Evolutionary conservation across 2,329 filamentous ascomycete genomes (phyloP).

Genomic region (Neonectria sp.): DNA sequence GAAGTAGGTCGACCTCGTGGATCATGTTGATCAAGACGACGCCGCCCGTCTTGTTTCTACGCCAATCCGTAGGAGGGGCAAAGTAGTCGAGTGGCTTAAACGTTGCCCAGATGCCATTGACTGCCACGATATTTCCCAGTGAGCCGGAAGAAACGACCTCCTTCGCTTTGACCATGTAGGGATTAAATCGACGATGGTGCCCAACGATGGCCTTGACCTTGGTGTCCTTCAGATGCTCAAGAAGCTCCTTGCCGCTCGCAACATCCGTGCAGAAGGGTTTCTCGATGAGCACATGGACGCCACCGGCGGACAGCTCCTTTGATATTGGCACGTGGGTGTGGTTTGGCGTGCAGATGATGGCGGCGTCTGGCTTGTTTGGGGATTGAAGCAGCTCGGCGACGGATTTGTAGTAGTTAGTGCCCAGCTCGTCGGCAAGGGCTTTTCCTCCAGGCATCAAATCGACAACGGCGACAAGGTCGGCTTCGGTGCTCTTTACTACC

Average conservation of each 20-base stretch:
- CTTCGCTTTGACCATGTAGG: conserved; percentile 66
- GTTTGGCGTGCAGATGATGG: conserved; percentile 73
- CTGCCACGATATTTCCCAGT: conserved; percentile 64
- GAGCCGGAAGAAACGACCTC: conserved; percentile 55
- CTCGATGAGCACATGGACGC: conserved; percentile 70
- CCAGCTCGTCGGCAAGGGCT: conserved; percentile 41
- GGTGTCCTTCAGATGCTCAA: conserved; percentile 45
- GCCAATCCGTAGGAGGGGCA: conserved; percentile 63
- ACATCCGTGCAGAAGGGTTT: conserved; percentile 67
- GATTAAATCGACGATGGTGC: conserved; percentile 73
- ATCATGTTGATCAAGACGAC: conserved; percentile 71
- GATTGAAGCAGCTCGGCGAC: conserved; percentile 60
- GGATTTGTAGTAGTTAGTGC: conserved; percentile 45
- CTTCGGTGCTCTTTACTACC: conserved; percentile 39
- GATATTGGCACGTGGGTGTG: conserved; percentile 68
- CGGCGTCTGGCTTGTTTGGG: conserved; percentile 62
- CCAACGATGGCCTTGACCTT: conserved; percentile 66
- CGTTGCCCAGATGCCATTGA: conserved; percentile 69
- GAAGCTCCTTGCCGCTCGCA: conserved; percentile 51
- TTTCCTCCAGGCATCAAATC: conserved; percentile 45
- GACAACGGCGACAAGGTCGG: conserved; percentile 49
- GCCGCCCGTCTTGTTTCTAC: conserved; percentile 59
- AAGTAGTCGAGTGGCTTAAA: conserved; percentile 69
- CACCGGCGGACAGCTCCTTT: conserved; percentile 61
- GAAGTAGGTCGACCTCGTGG: conserved; percentile 73